Percentiles rank a stretch among this genome's conserved stretches.
Evolutionary conservation across 768 basidiomycete genomes (phyloP).

Genomic region (Neoboletus magnificus): DNA sequence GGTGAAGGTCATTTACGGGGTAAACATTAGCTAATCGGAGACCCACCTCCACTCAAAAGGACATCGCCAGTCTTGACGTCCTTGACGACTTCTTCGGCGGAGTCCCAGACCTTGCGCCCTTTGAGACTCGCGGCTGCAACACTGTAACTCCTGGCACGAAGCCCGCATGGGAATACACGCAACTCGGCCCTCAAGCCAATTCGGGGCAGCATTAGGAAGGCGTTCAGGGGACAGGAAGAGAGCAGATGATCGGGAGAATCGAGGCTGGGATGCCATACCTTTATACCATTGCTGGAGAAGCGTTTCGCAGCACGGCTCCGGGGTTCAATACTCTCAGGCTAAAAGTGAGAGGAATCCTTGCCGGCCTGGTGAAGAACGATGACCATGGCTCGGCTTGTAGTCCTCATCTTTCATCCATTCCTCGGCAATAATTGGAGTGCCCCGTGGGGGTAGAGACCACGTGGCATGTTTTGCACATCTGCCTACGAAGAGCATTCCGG

Average conservation of each 20-base stretch:
- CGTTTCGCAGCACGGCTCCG: background rate
- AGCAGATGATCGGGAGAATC: background rate
- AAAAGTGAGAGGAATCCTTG: background rate
- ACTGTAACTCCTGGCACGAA: conserved; percentile 4
- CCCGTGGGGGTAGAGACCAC: too few species aligned
- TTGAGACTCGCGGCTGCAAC: conserved; percentile 10
- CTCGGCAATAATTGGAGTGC: background rate
- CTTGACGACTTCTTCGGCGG: conserved; percentile 74
- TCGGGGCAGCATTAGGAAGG: conserved; percentile 5
- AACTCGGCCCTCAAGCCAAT: conserved; percentile 2
- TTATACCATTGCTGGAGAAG: conserved; percentile 7
- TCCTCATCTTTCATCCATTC: conserved; percentile 9
- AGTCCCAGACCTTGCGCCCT: conserved; percentile 64
- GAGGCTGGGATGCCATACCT: background rate
- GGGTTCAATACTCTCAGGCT: background rate
- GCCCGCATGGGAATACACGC: conserved; percentile 1
- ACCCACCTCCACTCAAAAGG: conserved; percentile 75
- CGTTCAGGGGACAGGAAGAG: background rate
- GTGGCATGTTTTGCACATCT: background rate
- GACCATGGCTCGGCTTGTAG: background rate
- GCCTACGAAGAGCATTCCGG: too few species aligned
- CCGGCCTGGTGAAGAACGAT: conserved; percentile 2
- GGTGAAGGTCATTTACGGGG: background rate
- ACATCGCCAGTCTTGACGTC: conserved; percentile 78
- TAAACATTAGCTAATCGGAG: conserved; percentile 21